These are phyloP conservation scores for Termitomyces sp. DNA, from an alignment of 768 basidiomycete genomes.

Conservation along the genomic window DNA sequence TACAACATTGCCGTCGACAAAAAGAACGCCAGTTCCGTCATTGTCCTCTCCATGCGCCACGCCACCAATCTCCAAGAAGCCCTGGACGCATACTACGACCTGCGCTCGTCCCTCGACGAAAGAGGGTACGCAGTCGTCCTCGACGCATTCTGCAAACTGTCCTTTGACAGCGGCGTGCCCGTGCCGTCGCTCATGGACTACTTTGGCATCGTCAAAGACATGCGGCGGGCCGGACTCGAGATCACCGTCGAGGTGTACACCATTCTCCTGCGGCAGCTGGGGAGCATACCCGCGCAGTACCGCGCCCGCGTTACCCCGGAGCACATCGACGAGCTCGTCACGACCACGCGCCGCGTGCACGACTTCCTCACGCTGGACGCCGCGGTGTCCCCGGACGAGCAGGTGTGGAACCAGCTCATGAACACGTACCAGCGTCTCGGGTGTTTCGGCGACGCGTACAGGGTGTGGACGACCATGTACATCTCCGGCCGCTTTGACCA, in stretches of 20 bases:
- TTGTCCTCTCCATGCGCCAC: slow-evolving; percentile 65
- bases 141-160: slow-evolving; percentile 53
- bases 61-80: slow-evolving; percentile 51
- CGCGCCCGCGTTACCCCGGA: slow-evolving; percentile 12
- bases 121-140: slow-evolving; percentile 62
- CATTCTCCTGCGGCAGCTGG: slow-evolving; percentile 55
- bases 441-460: slow-evolving; percentile 63
- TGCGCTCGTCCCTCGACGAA: slow-evolving; percentile 41
- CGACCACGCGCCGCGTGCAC: slow-evolving; percentile 60
- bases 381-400: slow-evolving; percentile 61
- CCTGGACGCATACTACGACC: slow-evolving; percentile 50
- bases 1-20: slow-evolving; percentile 40
- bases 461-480: slow-evolving; percentile 76
- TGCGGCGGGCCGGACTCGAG: slow-evolving; percentile 58
- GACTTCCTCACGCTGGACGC: slow-evolving; percentile 75
- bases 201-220: slow-evolving; percentile 75
- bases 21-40: slow-evolving; percentile 41
- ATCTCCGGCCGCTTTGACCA: slow-evolving; percentile 52
- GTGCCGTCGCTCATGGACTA: slow-evolving; percentile 49
- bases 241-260: slow-evolving; percentile 61
- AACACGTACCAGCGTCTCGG: slow-evolving; percentile 80
- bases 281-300: slow-evolving; percentile 32
- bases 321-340: slow-evolving; percentile 30
- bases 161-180: slow-evolving; percentile 36
- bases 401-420: slow-evolving; percentile 82